Evolutionary conservation across 257 asterid species (phyloP), one percentile per base, ranked within the genome.

Genomic region (Ehretia macrophylla): DNA sequence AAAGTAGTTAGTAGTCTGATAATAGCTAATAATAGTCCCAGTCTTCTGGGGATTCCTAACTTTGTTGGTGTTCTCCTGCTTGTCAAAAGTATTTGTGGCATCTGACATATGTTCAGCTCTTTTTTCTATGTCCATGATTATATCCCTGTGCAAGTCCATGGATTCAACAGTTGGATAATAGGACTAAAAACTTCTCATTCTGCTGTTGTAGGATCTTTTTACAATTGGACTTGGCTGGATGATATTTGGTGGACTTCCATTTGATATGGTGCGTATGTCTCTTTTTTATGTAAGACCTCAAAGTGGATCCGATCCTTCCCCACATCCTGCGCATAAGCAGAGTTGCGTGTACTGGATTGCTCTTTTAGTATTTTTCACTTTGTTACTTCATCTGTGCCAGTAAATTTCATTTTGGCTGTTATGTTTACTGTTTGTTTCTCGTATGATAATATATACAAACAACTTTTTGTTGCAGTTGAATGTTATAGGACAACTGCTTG

Each of bases 181-280:
- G 10, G 19, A 13, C 17, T 19, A 19, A 17, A 8, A 47, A 16
- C 22, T 55, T 53, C 45, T 50, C n/a, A 11, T 63, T 17, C 49
- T 39, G 11, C 69, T 51, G 48, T n/a, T 70, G 57, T 55, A 92
- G 98, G 98, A 92, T 73, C 65, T 88, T 39, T 86, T 92, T 77
- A 92, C 98, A n/a, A 79, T 92, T 57, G 1, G 77, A 6, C 79
- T 92, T 11, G 98, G 98, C 56, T 92, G 97, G 98, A 54, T 77
- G 42, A 59, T 88, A 45, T 92, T 92, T 55, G 98, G 98, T 11
- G 95, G 98, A 55, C 94, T 88, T 74, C 95, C 96, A 23, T 88
- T 85, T 57, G 98, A 91, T 73, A 9, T 79, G 32, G 98, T 91
- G 75, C 83, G 95, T 76, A 44, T 27, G 20, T 65, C 11, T 65